Percentiles rank a stretch among this genome's conserved stretches.
These are phyloP conservation scores for Metarhizium humberi DNA, from an alignment of 2,329 filamentous ascomycete genomes.

Conservation along the genomic window DNA sequence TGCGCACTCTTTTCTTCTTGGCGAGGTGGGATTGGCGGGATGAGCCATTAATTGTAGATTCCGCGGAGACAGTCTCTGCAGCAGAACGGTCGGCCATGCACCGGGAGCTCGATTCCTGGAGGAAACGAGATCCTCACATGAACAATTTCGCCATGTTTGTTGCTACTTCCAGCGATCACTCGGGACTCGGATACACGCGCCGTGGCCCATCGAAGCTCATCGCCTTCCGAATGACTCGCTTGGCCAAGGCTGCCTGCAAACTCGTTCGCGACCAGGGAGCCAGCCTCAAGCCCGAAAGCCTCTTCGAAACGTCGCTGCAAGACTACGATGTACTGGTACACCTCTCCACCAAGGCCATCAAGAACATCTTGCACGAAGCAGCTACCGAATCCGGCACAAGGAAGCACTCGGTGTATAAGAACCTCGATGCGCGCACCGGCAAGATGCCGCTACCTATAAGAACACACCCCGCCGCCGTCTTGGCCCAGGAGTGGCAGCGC, in stretches of 20 bases:
- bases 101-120: slow-evolving; percentile 72
- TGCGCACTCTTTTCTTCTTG: slow-evolving; percentile 71
- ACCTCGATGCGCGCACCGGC: slow-evolving; percentile 55
- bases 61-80: slow-evolving; percentile 50
- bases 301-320: slow-evolving; percentile 64
- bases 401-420: slow-evolving; percentile 62
- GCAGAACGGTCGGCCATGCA: slow-evolving; percentile 53
- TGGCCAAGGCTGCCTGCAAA: slow-evolving; percentile 68
- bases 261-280: slow-evolving; percentile 45
- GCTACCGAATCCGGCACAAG: slow-evolving; percentile 24
- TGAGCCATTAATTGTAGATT: slow-evolving; percentile 72
- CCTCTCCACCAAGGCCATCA: slow-evolving; percentile 47
- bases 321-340: slow-evolving; percentile 86
- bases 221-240: slow-evolving; percentile 69
- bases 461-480: slow-evolving; percentile 50
- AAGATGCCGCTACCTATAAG: slow-evolving; percentile 37
- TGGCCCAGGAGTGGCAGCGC: slow-evolving; percentile 57
- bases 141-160: slow-evolving; percentile 75
- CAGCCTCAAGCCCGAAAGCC: slow-evolving; percentile 35
- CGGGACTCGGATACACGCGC: slow-evolving; percentile 73
- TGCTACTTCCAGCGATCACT: slow-evolving; percentile 67
- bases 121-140: slow-evolving; percentile 81
- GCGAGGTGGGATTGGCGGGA: slow-evolving; percentile 87
- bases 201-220: slow-evolving; percentile 68
- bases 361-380: slow-evolving; percentile 29